Base-by-base conservation (phyloP, 148 eudicot species). In the Talinum fruticosum region DNA sequence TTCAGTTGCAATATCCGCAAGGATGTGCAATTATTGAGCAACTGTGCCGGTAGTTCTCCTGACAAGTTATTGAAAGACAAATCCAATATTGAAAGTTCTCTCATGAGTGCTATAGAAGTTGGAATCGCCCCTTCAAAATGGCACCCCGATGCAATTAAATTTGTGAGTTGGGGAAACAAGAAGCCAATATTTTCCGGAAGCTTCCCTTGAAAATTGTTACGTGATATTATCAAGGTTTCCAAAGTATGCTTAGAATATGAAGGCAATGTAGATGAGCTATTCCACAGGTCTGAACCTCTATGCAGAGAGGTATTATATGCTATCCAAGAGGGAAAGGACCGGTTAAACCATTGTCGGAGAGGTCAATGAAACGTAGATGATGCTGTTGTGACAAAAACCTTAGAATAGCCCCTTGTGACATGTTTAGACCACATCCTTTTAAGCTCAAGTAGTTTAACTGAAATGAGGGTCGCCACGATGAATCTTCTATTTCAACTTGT, bases 271-370 rank as follows among this genome's bases (percentile, higher is more conserved):
- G 35, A 23, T 10, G 49, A 74, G 76, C 59, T 74, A 41, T 74
- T 73, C 15, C 4, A 2, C 15, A 67, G 44, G 7, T 33, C 16
- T 14, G 29, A 51, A 72, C 0, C 4, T 33, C 3, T 14, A 6
- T 69, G 59, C 10, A 13, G 37, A 3, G 75, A 15, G n/a, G 66
- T 77, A 13, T n/a, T 61, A 0, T 23, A 15, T 6, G 71, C 30
- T 54, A 59, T 44, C 75, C 79, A 82, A 71, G 51, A 5, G 81
- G 84, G 62, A 82, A 78, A 0, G 28, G 4, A 14, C 75, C 71
- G n/a, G 0, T 35, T 0, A 78, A 6, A 44, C 21, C 37, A 26
- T 79, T 83, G 71, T 75, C 7, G 10, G 73, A 79, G 53, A 79
- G 79, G 24, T 71, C 74, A 28, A 79, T 65, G 12, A 13, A 2